Base-by-base conservation (phyloP, 768 basidiomycete species). In the Boletellus ananas region DNA sequence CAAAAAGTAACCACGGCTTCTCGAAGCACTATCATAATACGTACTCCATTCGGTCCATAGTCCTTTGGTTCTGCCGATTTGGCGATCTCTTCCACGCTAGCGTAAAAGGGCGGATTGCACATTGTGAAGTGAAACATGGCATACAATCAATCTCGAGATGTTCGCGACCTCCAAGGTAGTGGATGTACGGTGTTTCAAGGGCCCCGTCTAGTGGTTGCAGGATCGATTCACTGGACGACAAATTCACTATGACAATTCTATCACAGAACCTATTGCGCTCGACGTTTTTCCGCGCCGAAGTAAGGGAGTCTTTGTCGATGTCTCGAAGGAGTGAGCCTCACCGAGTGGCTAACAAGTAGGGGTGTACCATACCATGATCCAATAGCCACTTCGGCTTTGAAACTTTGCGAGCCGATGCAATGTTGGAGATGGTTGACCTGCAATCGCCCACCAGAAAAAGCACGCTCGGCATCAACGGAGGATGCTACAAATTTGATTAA, bases 81-180 rank as follows among this genome's bases (percentile, higher is more conserved):
- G 0, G 60, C 55, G 8, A 93, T 77, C 50, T 98, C 95, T 27
- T 83, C 80, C 1, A 65, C 61, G 49, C 83, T 88, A n/a, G 73
- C 64, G 62, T 96, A 98, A 68, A 99, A 99, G 0, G 95, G 95
- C 0, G 95, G 95, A 65, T 98, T 99, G 70, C 94, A 97, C 83
- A 98, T 91, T 0, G 84, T 82, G 56, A 95, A 92, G 50, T 87
- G 80, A 59, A 84, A 81, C 4, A 79, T 83, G 45, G 11, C 11
- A 10, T 20, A 17, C 1, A 3, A 36, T 48, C 23, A 47, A 47
- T 43, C 40, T 13, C 4, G 3, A 45, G 10, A 8, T 11, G 5
- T 4, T 23, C 50, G 27, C 20, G 11, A 20, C 20, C n/a, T 29
- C 17, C 8, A 47, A 20, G 20, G 35, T 4, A 42, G 17, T 47